A percentile compares a stretch with the other conserved stretches of the same genome.
Evolutionary conservation across 2,329 filamentous ascomycete genomes (phyloP).

Genomic region (Tolypocladium pustulatum): DNA sequence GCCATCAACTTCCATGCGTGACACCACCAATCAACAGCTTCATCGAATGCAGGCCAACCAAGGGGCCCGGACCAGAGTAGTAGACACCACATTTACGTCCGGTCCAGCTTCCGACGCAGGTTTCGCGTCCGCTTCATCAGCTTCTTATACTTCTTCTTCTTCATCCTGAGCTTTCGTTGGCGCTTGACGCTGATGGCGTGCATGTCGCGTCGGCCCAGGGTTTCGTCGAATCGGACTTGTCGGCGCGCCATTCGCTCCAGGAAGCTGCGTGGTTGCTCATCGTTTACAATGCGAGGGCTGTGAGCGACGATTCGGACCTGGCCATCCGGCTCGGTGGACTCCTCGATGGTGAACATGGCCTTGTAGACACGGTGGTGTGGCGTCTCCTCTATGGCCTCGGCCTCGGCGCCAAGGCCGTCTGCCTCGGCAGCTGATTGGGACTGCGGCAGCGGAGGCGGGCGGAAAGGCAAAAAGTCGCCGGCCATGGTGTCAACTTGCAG

Average conservation of each 20-base stretch:
- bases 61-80: conserved; percentile 7
- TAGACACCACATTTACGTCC: conserved; percentile 32
- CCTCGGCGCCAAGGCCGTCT: conserved; percentile 18
- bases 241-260: conserved; percentile 60
- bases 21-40: conserved; percentile 15
- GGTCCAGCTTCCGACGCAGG: conserved; percentile 73
- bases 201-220: conserved; percentile 48
- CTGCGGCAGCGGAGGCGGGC: conserved; percentile 69
- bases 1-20: conserved; percentile 18
- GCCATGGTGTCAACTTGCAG: conserved; percentile 59
- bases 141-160: conserved; percentile 99
- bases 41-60: conserved; percentile 13
- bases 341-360: conserved; percentile 57
- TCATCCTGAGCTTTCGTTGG: conserved; percentile 95
- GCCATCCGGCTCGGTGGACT: conserved; percentile 49
- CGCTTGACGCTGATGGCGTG: conserved; percentile 81
- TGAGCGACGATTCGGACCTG: conserved; percentile 51
- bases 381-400: conserved; percentile 22
- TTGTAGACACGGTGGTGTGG: conserved; percentile 48
- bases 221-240: conserved; percentile 48
- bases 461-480: conserved; percentile 68
- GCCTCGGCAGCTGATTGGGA: conserved; percentile 38
- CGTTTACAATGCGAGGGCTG: conserved; percentile 45
- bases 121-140: conserved; percentile 87
- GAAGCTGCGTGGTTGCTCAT: conserved; percentile 44